Evolutionary conservation across 108 stramenopile species (phyloP), one percentile per base, ranked within the genome.

Genomic region (Craspedostauros australis): DNA sequence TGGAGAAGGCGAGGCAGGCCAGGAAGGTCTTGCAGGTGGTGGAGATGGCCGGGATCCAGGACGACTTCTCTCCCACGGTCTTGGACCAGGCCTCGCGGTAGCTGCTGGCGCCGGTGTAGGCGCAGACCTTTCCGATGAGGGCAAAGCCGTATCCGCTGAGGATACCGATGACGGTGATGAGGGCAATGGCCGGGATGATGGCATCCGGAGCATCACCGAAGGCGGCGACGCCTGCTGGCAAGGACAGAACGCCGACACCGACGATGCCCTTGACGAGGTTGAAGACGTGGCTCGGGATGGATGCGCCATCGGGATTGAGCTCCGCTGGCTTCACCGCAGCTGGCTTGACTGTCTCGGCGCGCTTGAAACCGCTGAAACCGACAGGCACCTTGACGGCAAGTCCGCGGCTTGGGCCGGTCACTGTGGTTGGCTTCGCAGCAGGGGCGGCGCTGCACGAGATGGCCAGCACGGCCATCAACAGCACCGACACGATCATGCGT

Each of bases 191-290:
- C 20, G 95, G 95, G n/a, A 93, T 36, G 30, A 91, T 59, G 7
- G 95, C 95, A 14, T 75, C 73, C 29, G 88, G 88, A 28, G 66
- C 72, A 66, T 86, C 73, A 15, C 84, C 86, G 71, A 93, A 96
- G 1, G 95, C 88, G 12, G 95, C 95, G 31, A 94, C 81, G 19
- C 94, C 95, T 29, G 82, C 86, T 18, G 95, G 95, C 39, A 96
- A 72, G 51, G 84, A 71, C 9, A 96, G 76, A 25, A 92, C 91
- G 8, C 95, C 94, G 14, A 91, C 92, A 18, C 95, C 95, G 20
- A 91, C 84, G 54, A 95, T 79, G 39, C 80, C 86, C 85, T 96
- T 96, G 53, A 89, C 91, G 38, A 96, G 72, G 57, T 93, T 94
- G 69, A 94, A 86, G 36, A 86, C 66, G 45, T 85, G 77, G 46